Evolutionary conservation across 495 filamentous ascomycete genomes (phyloP).

Genomic region (Trichoderma erinaceum): DNA sequence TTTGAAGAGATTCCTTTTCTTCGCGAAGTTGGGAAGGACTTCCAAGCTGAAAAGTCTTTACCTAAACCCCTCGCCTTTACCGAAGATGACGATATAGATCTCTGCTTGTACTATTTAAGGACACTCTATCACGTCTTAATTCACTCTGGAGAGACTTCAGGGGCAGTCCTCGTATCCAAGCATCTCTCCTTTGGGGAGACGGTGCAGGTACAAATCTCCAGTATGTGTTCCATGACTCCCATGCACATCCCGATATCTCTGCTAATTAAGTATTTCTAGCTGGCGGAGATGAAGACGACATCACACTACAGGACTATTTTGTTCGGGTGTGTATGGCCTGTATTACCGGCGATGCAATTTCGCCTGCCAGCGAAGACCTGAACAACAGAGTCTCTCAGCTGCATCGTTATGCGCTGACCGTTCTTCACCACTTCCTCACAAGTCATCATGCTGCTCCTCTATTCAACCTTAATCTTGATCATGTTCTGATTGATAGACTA

Average conservation of each 20-base stretch:
- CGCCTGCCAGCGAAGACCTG: slow-evolving; percentile 26
- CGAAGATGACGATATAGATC: slow-evolving; percentile 60
- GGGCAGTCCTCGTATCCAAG: slow-evolving; percentile 52
- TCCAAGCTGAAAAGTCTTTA: slow-evolving; percentile 25
- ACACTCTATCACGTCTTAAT: slow-evolving; percentile 66
- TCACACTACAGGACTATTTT: slow-evolving; percentile 57
- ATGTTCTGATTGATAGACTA: slow-evolving; percentile 64
- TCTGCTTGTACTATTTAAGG: slow-evolving; percentile 72
- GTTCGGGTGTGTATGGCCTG: slow-evolving; percentile 52
- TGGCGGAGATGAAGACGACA: slow-evolving; percentile 43
- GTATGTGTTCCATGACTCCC: slow-evolving; percentile 19
- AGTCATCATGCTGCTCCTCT: slow-evolving; percentile 62
- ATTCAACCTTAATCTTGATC: slow-evolving; percentile 64
- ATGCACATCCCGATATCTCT: not conserved
- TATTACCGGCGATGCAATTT: slow-evolving; percentile 43
- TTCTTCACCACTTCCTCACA: slow-evolving; percentile 69
- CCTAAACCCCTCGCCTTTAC: slow-evolving; percentile 26
- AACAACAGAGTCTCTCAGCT: slow-evolving; percentile 48
- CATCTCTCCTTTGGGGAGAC: slow-evolving; percentile 34
- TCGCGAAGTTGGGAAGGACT: slow-evolving; percentile 21
- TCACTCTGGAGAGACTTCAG: slow-evolving; percentile 53
- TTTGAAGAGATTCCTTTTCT: slow-evolving; percentile 50
- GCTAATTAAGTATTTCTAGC: slow-evolving; percentile 24
- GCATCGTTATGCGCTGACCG: slow-evolving; percentile 61
- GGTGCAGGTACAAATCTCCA: slow-evolving; percentile 40